phyloP scores from a whole-genome alignment of 2,329 filamentous ascomycete species.

The Colletotrichum lupini region DNA sequence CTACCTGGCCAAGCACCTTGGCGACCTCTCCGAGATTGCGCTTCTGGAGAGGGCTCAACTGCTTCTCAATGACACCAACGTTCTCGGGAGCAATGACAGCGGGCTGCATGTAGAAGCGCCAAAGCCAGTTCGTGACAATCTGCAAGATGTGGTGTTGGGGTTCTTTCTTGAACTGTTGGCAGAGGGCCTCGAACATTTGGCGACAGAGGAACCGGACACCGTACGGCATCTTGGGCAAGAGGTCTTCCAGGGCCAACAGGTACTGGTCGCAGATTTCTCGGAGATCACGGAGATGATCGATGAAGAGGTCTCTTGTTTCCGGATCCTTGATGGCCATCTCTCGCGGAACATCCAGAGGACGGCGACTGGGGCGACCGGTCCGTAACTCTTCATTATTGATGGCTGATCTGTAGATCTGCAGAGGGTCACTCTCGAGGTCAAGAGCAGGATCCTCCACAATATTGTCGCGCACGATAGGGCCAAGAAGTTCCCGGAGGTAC shows the following conservation, averaged over 20 bases:
- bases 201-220: slow-evolving; percentile 89
- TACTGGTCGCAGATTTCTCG: slow-evolving; percentile 95
- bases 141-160: slow-evolving; percentile 82
- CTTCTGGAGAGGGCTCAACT: slow-evolving; percentile 90
- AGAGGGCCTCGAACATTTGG: slow-evolving; percentile 84
- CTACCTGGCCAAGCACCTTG: slow-evolving; percentile 91
- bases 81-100: slow-evolving; percentile 91
- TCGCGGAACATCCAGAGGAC: slow-evolving; percentile 85
- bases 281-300: slow-evolving; percentile 92
- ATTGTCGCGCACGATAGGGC: slow-evolving; percentile 87
- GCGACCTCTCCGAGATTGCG: slow-evolving; percentile 90
- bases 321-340: slow-evolving; percentile 96
- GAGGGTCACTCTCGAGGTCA: slow-evolving; percentile 94
- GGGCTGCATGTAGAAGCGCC: slow-evolving; percentile 93
- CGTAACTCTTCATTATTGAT: slow-evolving; percentile 98
- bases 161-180: slow-evolving; percentile 82
- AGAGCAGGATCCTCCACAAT: slow-evolving; percentile 92
- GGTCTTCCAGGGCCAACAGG: slow-evolving; percentile 83
- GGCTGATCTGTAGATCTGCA: slow-evolving; percentile 94
- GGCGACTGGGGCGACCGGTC: slow-evolving; percentile 84
- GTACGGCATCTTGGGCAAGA: slow-evolving; percentile 89
- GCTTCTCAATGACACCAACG: slow-evolving; percentile 90
- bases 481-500: slow-evolving; percentile 87
- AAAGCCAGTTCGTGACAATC: slow-evolving; percentile 89
- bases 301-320: slow-evolving; percentile 92